Evolutionary conservation across 2,329 filamentous ascomycete species (phyloP), one percentile per base, ranked within the genome.

Genomic region (Herpotrichia juniperi): DNA sequence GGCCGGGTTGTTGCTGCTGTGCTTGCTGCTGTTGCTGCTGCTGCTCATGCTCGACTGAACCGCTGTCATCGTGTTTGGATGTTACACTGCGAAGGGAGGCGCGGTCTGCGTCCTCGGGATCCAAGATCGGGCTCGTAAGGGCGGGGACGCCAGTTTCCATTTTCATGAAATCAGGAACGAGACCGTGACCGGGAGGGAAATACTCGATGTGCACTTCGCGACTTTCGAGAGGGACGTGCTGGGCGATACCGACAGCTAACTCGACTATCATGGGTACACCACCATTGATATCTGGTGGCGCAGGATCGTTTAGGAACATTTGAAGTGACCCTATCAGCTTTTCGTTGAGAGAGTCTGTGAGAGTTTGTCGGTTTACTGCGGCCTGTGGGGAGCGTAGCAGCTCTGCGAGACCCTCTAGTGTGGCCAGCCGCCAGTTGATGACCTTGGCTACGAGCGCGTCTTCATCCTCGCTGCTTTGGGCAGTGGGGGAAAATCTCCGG

Each of bases 201-300:
- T 96, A 97, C 56, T 88, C 86, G 54, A 99, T 88, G 37, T 86
- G 87, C 14, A 99, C 90, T 67, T 97, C 94, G 58, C 94, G 86
- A 62, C 91, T 94, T 75, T 99, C 94, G 32, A 96, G 77, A 0
- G 94, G 93, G 40, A 97, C 77, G 70, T 97, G 96, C 52, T 88
- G 84, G 0, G 90, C 86, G 58, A 99, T 92, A 54, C 87, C 88
- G 25, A 97, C 84, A 0, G 93, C 91, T 45, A 97, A 82, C 74
- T 97, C 93, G 48, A 97, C 83, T 71, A 99, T 97, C 87, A 94
- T 96, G 48, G 88, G 87, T 2, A 93, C 89, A 57, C 91, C 92
- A 46, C 91, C 92, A 59, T 93, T 88, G n/a, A 97, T 83, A 8
- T 92, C 93, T 1, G 87, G 76, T 0, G 91, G 90, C 1, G 90